Conservation (phyloP, 2,329 filamentous ascomycete genomes). For the Cryphonectria japonica region DNA sequence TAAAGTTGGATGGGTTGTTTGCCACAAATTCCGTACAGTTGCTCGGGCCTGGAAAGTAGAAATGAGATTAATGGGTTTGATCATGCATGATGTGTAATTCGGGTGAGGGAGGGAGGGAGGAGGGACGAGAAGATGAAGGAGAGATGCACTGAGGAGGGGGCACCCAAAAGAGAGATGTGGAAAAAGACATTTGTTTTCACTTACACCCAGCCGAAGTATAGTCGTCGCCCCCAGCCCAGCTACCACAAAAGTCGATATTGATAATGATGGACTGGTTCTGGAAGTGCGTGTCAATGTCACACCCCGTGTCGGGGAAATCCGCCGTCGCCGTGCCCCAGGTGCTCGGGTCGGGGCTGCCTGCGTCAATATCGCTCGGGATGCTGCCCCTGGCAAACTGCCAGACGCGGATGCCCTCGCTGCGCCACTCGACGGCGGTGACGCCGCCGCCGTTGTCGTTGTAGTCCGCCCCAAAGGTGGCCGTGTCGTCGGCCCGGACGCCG, state of each 20-base stretch:
- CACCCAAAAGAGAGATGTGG: not conserved
- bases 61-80: not conserved
- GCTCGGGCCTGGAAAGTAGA: constrained; percentile 46
- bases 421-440: constrained; percentile 64
- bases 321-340: constrained; percentile 65
- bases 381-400: constrained; percentile 60
- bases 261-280: constrained; percentile 67
- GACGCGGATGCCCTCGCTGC: constrained; percentile 62
- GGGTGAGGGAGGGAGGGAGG: not conserved
- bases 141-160: not conserved
- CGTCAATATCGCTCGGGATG: constrained; percentile 57
- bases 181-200: constrained; percentile 24
- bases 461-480: constrained; percentile 51
- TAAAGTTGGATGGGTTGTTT: constrained; percentile 58
- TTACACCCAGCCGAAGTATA: constrained; percentile 52
- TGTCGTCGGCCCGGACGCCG: constrained; percentile 48
- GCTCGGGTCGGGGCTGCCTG: constrained; percentile 59
- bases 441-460: constrained; percentile 62
- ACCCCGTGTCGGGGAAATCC: constrained; percentile 67
- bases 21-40: constrained; percentile 63
- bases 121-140: not conserved
- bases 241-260: constrained; percentile 68
- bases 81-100: not conserved
- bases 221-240: constrained; percentile 49
- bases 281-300: constrained; percentile 63